Base-by-base conservation (phyloP, 2,329 filamentous ascomycete species). In the Cercospora canescens region DNA sequence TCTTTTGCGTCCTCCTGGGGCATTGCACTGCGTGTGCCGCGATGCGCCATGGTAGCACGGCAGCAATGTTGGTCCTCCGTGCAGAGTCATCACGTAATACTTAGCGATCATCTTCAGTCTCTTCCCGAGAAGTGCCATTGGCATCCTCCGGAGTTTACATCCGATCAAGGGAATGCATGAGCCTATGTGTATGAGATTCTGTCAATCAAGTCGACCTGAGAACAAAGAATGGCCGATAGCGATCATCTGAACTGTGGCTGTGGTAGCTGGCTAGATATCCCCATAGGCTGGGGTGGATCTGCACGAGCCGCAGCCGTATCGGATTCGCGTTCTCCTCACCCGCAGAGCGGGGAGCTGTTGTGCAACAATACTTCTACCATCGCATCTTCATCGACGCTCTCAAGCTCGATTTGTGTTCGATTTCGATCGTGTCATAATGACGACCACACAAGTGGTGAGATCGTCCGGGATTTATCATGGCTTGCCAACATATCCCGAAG, bases 401-500 rank as follows among this genome's bases (percentile, higher is more conserved):
- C 11, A 14, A 52, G 45, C 45, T 52, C 1, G 28, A 30, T 14
- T 24, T 16, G 9, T 28, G 0, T 52, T 24, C n/a, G 24, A 18
- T 12, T 34, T 34, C 52, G 28, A 35, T 35, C 28, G 28, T 56
- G 30, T 35, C n/a, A 56, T 30, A 16, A 60, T 60, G 57, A 24
- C 35, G 18, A 16, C n/a, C 18, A 41, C 57, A 24, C 57, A 60
- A 39, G 28, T 68, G 16, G 63, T 69, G 3, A 18, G 28, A 26
- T 63, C 59, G 1, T 18, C 63, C 24, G 81, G 80, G 60, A 84
- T 85, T 62, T 84, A 80, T 67, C 81, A 83, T 70, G 82, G 81
- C 61, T 77, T 85, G 0, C 82, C 83, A 0, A 78, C 79, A 30
- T 83, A 79, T 63, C 28, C 61, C 11, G 11, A 52, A 26, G 57